Conservation (phyloP, 257 asterid species). For the Solanum pennellii region DNA sequence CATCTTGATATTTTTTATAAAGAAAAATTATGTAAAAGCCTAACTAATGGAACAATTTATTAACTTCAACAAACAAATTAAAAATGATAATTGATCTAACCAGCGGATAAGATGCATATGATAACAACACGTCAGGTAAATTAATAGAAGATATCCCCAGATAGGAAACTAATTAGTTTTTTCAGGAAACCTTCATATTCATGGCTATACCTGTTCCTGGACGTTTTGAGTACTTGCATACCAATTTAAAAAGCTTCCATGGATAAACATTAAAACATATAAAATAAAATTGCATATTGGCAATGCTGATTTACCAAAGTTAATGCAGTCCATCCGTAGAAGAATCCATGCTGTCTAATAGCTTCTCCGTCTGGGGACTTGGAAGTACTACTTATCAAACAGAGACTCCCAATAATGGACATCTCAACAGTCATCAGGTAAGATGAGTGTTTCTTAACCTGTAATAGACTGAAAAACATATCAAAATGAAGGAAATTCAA, state of each 20-base stretch:
- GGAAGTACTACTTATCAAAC: constrained; percentile 75
- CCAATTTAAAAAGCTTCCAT: background rate
- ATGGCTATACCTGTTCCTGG: background rate
- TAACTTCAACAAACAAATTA: background rate
- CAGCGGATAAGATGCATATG: background rate
- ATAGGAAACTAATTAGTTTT: background rate
- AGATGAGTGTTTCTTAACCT: constrained; percentile 86
- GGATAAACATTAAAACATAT: background rate
- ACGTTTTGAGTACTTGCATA: background rate
- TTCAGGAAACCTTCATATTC: background rate
- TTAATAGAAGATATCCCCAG: background rate
- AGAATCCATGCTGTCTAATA: constrained; percentile 64
- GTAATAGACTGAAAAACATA: constrained; percentile 1
- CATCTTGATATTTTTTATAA: background rate
- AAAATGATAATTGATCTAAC: background rate
- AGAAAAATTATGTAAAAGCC: background rate
- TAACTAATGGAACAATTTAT: background rate
- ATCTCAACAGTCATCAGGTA: constrained; percentile 97
- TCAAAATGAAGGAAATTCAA: background rate
- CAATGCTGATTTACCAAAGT: constrained; percentile 49
- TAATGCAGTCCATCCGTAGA: constrained; percentile 82
- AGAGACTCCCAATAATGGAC: constrained; percentile 89
- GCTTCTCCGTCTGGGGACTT: constrained; percentile 92
- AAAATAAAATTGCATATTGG: background rate
- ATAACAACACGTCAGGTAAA: background rate